Evolutionary conservation across 257 asterid genomes (phyloP).

Genomic region (Paulownia fortunei): DNA sequence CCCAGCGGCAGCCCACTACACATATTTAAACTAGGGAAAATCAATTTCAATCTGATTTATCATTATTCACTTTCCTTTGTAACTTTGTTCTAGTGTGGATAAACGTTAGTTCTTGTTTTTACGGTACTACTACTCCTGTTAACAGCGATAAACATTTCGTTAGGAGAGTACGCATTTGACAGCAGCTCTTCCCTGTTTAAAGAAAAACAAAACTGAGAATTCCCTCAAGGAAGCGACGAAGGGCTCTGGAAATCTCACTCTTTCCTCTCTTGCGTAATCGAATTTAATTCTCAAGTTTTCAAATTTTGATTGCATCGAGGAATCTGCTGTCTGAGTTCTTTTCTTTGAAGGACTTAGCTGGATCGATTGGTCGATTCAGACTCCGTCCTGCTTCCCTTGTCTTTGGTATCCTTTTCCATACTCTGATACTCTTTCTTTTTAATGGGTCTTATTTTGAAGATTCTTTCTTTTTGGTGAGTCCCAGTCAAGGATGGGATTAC

Average conservation of each 20-base stretch:
- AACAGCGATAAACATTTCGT: no score
- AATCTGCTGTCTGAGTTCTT: not conserved
- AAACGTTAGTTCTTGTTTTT: no score
- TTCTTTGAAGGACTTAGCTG: slow-evolving; percentile 26
- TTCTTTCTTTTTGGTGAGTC: slow-evolving; percentile 37
- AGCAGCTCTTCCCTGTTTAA: no score
- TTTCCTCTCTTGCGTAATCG: not conserved
- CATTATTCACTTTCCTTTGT: no score
- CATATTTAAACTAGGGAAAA: no score
- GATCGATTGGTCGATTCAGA: slow-evolving; percentile 38
- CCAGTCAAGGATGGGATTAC: slow-evolving; percentile 80
- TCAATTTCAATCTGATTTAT: no score
- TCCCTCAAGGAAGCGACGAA: slow-evolving; percentile 44
- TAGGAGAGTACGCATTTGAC: no score
- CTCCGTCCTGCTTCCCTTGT: slow-evolving; percentile 1
- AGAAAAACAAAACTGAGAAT: slow-evolving; percentile 29
- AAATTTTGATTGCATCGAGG: not conserved
- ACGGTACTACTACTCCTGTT: no score
- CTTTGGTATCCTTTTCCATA: not conserved
- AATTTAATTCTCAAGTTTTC: slow-evolving; percentile 31
- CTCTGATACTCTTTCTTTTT: not conserved
- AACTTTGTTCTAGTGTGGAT: no score
- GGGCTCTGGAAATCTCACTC: slow-evolving; percentile 35
- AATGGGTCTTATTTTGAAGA: slow-evolving; percentile 49
- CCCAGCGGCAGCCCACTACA: no score